phyloP scores from a whole-genome alignment of 805 yeast species.

The Schwanniomyces occidentalis region DNA sequence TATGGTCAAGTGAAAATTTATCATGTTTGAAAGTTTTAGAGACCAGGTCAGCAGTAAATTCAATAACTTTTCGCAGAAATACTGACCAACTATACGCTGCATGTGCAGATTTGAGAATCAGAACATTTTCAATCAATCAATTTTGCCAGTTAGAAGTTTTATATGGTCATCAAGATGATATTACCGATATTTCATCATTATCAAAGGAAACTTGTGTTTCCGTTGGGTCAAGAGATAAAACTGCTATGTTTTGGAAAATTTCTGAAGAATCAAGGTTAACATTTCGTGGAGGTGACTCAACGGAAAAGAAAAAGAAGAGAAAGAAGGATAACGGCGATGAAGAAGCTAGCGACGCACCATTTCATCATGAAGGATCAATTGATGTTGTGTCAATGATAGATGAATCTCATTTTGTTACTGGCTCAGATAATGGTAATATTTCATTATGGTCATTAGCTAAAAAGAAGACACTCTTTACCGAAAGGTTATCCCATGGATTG shows the following conservation, averaged over 20 bases:
- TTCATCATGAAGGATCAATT: slow-evolving; percentile 79
- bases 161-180: slow-evolving; percentile 94
- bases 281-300: slow-evolving; percentile 83
- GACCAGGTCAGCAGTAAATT: slow-evolving; percentile 70
- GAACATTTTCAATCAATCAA: slow-evolving; percentile 84
- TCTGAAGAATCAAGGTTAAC: slow-evolving; percentile 93
- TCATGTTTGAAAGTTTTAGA: slow-evolving; percentile 76
- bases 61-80: slow-evolving; percentile 74
- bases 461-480: slow-evolving; percentile 78
- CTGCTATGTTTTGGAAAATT: slow-evolving; percentile 96
- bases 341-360: slow-evolving; percentile 19
- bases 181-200: slow-evolving; percentile 78
- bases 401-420: slow-evolving; percentile 90
- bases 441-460: slow-evolving; percentile 88
- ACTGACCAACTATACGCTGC: slow-evolving; percentile 88
- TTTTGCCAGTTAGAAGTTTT: slow-evolving; percentile 85
- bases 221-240: slow-evolving; percentile 92
- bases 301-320: slow-evolving; percentile 41
- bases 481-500: slow-evolving; percentile 77
- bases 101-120: slow-evolving; percentile 86
- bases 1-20: slow-evolving; percentile 83
- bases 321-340: slow-evolving; percentile 24
- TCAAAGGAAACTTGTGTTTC: slow-evolving; percentile 90
- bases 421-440: slow-evolving; percentile 90
- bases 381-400: slow-evolving; percentile 91